These are phyloP conservation scores for Pestalotiopsis fici DNA, from an alignment of 2,329 filamentous ascomycete species.

Conservation along the genomic window DNA sequence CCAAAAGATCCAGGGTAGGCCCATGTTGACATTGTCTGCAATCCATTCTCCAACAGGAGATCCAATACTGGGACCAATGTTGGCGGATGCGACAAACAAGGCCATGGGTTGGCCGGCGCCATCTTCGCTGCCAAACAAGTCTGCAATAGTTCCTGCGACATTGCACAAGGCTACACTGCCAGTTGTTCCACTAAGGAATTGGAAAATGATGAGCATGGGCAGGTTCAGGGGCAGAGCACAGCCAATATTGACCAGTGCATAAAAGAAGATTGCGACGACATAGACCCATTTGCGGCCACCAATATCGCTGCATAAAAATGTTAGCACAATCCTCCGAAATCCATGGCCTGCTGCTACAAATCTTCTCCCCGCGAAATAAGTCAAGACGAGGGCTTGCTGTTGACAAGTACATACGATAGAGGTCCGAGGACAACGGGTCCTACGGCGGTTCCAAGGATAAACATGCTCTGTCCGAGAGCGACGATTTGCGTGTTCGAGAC, in stretches of 20 bases:
- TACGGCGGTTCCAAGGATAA: constrained; percentile 42
- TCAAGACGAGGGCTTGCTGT: too few relatives aligned
- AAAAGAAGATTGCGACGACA: constrained; percentile 33
- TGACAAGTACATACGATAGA: constrained; percentile 39
- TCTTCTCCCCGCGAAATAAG: not conserved
- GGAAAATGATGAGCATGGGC: constrained; percentile 39
- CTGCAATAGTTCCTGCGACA: constrained; percentile 35
- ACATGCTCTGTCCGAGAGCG: constrained; percentile 40
- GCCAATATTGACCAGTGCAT: constrained; percentile 36
- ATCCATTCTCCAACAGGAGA: constrained; percentile 41
- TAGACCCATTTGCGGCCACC: constrained; percentile 45
- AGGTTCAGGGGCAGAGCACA: constrained; percentile 34
- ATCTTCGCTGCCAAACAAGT: constrained; percentile 35
- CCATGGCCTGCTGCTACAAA: not conserved
- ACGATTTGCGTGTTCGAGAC: constrained; percentile 34
- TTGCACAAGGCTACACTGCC: constrained; percentile 36
- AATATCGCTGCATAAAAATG: constrained; percentile 29
- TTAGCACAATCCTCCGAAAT: not conserved
- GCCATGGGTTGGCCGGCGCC: constrained; percentile 43
- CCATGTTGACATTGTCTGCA: constrained; percentile 32
- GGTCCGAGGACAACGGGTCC: constrained; percentile 41
- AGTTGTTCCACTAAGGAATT: constrained; percentile 33
- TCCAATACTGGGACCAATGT: constrained; percentile 39
- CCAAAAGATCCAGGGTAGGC: constrained; percentile 40
- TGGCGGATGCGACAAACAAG: constrained; percentile 39